Base-by-base conservation (phyloP, 73 alveolate species). In the Paramecium pentaurelia region DNA sequence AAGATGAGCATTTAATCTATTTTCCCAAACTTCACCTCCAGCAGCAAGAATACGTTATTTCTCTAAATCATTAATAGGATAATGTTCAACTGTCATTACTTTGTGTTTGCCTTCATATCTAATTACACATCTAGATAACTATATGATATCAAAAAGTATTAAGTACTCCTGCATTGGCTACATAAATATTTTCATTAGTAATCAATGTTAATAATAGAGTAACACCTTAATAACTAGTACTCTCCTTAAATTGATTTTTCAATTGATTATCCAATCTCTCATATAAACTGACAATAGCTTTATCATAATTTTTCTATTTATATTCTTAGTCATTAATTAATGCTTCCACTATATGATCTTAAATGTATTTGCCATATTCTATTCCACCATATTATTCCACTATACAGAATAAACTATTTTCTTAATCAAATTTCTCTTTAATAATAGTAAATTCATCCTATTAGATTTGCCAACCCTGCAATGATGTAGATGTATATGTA, bases 21-120 rank as follows among this genome's bases (percentile, higher is more conserved):
- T 80, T 27, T 80, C 91, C 91, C 91, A 80, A 6, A 80, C 91
- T 80, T 80, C 91, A 18, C 91, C 91, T 25, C 91, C 91, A 1
- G 91, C 91, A 5, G 71, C 73, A 11, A 80, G 44, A 8, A 80
- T 80, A 14, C 91, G 30, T 42, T 42, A 18, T 44, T 80, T 80
- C 30, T 80, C 91, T 3, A 45, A n/a, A 36, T 80, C 91, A 44
- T 45, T 45, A 8, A 44, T 32, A 1, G 91, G 91, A 80, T 25
- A 80, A 80, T 80, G 91, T 20, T 80, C 91, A 25, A 80, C 91
- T 3, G 77, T 32, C 91, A 80, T 80, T 22, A 80, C 91, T 27
- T 80, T 80, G 8, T 80, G 91, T 0, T 80, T 80, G 8, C 75
- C 77, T 12, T 80, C 77, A 40, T 42, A 40, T 25, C 75, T 45